Percentiles rank a stretch among this genome's conserved stretches.
These are phyloP conservation scores for Sapria himalayana DNA, from an alignment of 345 rosid genomes.

Conservation along the genomic window DNA sequence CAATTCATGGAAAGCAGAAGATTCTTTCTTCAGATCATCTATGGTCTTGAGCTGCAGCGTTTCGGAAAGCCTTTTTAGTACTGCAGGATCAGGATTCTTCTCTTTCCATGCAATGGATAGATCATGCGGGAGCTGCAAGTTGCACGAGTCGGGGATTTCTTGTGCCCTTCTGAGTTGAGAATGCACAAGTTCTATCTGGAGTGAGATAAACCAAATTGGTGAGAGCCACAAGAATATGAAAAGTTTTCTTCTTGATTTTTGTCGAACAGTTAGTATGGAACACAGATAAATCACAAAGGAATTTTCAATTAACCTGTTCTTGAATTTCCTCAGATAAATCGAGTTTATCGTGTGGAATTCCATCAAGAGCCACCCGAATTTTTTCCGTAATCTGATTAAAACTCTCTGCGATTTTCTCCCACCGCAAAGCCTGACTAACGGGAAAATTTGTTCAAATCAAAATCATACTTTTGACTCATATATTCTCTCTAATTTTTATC, in stretches of 20 bases:
- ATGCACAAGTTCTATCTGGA: slow-evolving; percentile 73
- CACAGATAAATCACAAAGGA: not conserved
- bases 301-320: slow-evolving; percentile 45
- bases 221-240: not conserved
- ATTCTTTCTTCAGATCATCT: slow-evolving; percentile 61
- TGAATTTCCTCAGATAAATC: slow-evolving; percentile 61
- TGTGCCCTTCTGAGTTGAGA: slow-evolving; percentile 71
- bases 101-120: slow-evolving; percentile 31
- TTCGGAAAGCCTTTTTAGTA: slow-evolving; percentile 53
- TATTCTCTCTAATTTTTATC: not conserved
- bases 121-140: slow-evolving; percentile 53
- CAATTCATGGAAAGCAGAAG: slow-evolving; percentile 56
- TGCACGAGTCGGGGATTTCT: slow-evolving; percentile 33
- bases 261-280: not conserved
- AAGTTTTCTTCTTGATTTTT: not conserved
- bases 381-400: slow-evolving; percentile 34
- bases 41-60: slow-evolving; percentile 60
- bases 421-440: slow-evolving; percentile 30
- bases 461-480: not conserved
- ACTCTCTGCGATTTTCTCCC: slow-evolving; percentile 20
- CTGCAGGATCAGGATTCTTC: slow-evolving; percentile 34
- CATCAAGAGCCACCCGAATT: slow-evolving; percentile 53
- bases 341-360: slow-evolving; percentile 35
- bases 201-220: not conserved
- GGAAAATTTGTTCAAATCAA: not conserved